Evolutionary conservation across 2,329 filamentous ascomycete genomes (phyloP).

Genomic region (Ceratocystis lukuohia): DNA sequence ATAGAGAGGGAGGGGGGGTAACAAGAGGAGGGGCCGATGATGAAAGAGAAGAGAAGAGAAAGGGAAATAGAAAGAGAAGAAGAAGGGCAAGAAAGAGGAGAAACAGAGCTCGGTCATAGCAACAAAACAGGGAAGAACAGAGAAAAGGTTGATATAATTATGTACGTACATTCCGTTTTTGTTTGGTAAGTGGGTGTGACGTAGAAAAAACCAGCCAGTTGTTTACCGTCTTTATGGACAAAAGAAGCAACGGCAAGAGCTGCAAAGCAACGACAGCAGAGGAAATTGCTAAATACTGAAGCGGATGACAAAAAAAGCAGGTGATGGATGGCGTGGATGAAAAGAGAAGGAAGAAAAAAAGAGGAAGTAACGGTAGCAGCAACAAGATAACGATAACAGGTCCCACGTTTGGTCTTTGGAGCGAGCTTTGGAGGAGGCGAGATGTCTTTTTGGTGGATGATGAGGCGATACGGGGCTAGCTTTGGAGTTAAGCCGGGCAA

Average conservation of each 20-base stretch:
- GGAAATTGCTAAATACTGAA: background rate
- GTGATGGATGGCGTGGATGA: background rate
- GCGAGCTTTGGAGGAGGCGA: background rate
- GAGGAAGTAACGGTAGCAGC: background rate
- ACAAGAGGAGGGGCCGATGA: background rate
- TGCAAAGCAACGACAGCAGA: background rate
- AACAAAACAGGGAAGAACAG: background rate
- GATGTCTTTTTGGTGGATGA: background rate
- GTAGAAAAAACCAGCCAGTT: background rate
- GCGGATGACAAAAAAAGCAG: background rate
- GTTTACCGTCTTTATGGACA: background rate
- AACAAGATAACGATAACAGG: background rate
- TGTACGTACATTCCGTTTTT: background rate
- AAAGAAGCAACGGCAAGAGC: background rate
- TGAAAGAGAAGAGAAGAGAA: background rate
- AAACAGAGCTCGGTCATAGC: background rate
- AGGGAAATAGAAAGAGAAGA: background rate
- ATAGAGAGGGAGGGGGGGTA: background rate
- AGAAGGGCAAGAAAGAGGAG: background rate
- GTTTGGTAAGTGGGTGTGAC: background rate
- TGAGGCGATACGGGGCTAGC: background rate
- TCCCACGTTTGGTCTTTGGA: background rate
- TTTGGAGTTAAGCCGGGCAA: background rate
- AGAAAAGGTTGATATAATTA: slow-evolving; percentile 1
- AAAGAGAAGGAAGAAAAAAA: background rate